Base-by-base conservation (phyloP, 116 monocot species). In the Zostera marina region DNA sequence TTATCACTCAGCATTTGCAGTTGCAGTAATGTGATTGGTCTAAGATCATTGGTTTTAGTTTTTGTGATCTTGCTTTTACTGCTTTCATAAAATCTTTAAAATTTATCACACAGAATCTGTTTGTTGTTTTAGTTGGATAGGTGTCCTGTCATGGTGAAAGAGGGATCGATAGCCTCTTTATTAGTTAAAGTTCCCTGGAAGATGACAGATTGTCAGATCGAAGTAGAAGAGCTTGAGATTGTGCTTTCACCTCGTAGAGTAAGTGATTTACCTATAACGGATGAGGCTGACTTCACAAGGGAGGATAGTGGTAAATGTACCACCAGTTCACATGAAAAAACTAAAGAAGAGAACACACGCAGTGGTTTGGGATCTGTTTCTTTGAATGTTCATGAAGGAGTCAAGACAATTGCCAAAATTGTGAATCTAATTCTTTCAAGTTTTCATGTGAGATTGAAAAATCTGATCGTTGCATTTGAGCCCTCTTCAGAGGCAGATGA, bases 381-480 rank as follows among this genome's bases (percentile, higher is more conserved):
- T 47, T 24, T 64, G 8, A 79, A 83, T 62, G 75, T 99, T 46
- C 81, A 99, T 59, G 87, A 91, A 76, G 98, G 98, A 59, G 98
- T 91, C 8, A 87, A 99, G 66, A 86, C 76, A 52, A 81, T 99
- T 69, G 98, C 98, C 10, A 83, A 79, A 70, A 68, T 87, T 58
- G 86, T 90, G 22, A 98, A 87, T 66, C 83, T 79, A 76, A 72
- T 99, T 58, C 83, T 90, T 51, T 81, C 91, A 12, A 99, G 81
- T 62, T 99, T 99, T 63, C 60, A 87, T 62, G 63, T 90, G 17
- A 82, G 68, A 58, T 54, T 91, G 54, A 99, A 69, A 49, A 82
- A 86, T 63, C 52, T 87, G 44, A 87, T 87, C 54, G 56, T 99
- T 59, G 98, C 83, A 53, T 90, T 81, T 71, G 91, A 99, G 71